Percentiles rank a stretch among this genome's conserved stretches.
phyloP scores from a whole-genome alignment of 768 basidiomycete species.

The Boletus subparvulus region DNA sequence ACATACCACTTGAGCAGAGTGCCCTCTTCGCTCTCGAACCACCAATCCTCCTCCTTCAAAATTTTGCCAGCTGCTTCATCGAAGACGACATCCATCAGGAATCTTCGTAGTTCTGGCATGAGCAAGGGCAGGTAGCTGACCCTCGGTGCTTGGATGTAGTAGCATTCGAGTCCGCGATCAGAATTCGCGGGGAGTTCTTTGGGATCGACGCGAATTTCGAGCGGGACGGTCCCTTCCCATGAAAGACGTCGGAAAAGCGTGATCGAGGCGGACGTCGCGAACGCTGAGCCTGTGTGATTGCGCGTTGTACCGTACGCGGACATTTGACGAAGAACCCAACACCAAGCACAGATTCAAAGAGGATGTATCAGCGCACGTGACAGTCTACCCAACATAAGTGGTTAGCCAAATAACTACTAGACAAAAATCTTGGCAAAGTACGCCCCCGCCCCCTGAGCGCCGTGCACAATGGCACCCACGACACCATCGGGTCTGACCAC shows the following conservation, averaged over 20 bases:
- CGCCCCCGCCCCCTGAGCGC: no score
- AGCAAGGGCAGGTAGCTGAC: slow-evolving; percentile 92
- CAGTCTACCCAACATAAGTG: no score
- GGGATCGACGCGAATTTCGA: slow-evolving; percentile 86
- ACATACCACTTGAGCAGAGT: slow-evolving; percentile 83
- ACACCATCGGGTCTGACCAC: no score
- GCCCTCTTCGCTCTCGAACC: slow-evolving; percentile 92
- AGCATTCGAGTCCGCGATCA: slow-evolving; percentile 85
- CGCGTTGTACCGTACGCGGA: slow-evolving; percentile 54
- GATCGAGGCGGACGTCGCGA: slow-evolving; percentile 58
- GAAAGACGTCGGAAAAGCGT: slow-evolving; percentile 84
- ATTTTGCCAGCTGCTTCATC: slow-evolving; percentile 77
- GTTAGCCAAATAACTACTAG: no score
- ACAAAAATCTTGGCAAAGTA: slow-evolving; percentile 27
- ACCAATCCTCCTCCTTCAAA: slow-evolving; percentile 90
- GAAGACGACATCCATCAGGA: slow-evolving; percentile 89
- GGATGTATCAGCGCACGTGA: slow-evolving; percentile 12
- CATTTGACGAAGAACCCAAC: slow-evolving; percentile 33
- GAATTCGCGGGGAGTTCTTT: slow-evolving; percentile 89
- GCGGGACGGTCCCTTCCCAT: slow-evolving; percentile 89
- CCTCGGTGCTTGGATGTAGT: slow-evolving; percentile 87
- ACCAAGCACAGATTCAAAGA: background rate
- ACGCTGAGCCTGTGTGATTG: slow-evolving; percentile 46
- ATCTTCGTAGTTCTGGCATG: slow-evolving; percentile 83
- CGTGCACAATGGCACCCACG: no score